Evolutionary conservation across 495 filamentous ascomycete species (phyloP), one percentile per base, ranked within the genome.

Genomic region (Tetracladium setigerum): DNA sequence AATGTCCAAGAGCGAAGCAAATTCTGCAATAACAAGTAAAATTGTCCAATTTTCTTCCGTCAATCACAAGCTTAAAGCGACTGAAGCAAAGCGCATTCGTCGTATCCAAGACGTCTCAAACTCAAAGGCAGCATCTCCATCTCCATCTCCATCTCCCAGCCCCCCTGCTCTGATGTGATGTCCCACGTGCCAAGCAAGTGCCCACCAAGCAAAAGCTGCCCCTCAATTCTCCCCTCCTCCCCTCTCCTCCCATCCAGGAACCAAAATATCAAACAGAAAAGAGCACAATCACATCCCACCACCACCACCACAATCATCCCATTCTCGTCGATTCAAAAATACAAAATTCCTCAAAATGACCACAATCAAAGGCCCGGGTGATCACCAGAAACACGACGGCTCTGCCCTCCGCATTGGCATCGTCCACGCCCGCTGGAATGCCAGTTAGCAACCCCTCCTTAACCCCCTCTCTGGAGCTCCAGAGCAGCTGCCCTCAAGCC

Each of bases 351-450:
- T 30, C 45, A 50, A 30, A 40, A 56, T 53, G 46, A 41, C 54
- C 45, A 52, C 57, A 44, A 52, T 77, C 40, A 84, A 84, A 68
- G 80, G 79, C 15, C 80, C 79, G 30, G 80, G 80, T 45, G 71
- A 71, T 60, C 62, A 68, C 37, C 54, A 43, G 31, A 46, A 62
- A 57, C 67, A 69, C 65, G 66, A 78, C 66, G 92, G 92, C 59
- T 85, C 84, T 57, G 75, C 71, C 50, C 78, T 98, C 50, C 87
- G 92, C 54, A 83, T 98, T 60, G 90, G 84, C 45, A 95, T 98
- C 58, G 79, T 98, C 27, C 92, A 96, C 67, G 92, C 90, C 18
- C 81, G 92, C 52, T 98, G 92, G 92, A 98, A 97, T 67, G 80
- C 56, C 0, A 48, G 52, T 55, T 38, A 15, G 51, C 33, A 35